Evolutionary conservation across 73 alveolate species (phyloP).

Genomic region (Loxodes magnus): DNA sequence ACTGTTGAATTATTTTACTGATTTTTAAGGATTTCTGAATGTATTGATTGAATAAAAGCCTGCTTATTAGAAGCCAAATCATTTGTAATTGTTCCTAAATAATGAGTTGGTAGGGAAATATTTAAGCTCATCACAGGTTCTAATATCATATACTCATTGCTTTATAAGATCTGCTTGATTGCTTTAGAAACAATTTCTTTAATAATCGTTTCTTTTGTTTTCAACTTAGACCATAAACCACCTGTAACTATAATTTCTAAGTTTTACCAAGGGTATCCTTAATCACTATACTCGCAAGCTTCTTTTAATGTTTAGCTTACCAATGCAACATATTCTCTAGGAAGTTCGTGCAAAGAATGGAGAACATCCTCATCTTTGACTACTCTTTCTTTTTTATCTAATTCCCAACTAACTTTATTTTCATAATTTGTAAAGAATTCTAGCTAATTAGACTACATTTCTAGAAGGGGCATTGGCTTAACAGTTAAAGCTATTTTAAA

Average conservation of each 20-base stretch:
- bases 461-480: slow-evolving; percentile 13
- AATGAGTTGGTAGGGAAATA: slow-evolving; percentile 32
- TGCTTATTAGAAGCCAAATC: slow-evolving; percentile 40
- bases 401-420: slow-evolving; percentile 3
- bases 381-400: slow-evolving; percentile 17
- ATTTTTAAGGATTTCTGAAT: slow-evolving; percentile 18
- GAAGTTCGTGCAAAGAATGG: slow-evolving; percentile 19
- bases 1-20: slow-evolving; percentile 21
- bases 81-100: slow-evolving; percentile 29
- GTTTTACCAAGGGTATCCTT: slow-evolving; percentile 53
- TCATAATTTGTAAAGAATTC: slow-evolving; percentile 3
- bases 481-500: slow-evolving; percentile 20
- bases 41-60: too few relatives aligned
- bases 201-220: slow-evolving; percentile 28
- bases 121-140: slow-evolving; percentile 55
- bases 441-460: slow-evolving; percentile 13
- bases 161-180: slow-evolving; percentile 24
- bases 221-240: slow-evolving; percentile 36
- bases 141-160: slow-evolving; percentile 10
- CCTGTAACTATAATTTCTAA: slow-evolving; percentile 26
- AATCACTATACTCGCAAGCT: slow-evolving; percentile 29
- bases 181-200: slow-evolving; percentile 28
- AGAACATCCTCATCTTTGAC: slow-evolving; percentile 8
- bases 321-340: neutral
- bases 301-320: slow-evolving; percentile 25